Percentiles rank a stretch among this genome's conserved stretches.
These are phyloP conservation scores for Alternaria dauci DNA, from an alignment of 2,329 filamentous ascomycete genomes.

Conservation along the genomic window DNA sequence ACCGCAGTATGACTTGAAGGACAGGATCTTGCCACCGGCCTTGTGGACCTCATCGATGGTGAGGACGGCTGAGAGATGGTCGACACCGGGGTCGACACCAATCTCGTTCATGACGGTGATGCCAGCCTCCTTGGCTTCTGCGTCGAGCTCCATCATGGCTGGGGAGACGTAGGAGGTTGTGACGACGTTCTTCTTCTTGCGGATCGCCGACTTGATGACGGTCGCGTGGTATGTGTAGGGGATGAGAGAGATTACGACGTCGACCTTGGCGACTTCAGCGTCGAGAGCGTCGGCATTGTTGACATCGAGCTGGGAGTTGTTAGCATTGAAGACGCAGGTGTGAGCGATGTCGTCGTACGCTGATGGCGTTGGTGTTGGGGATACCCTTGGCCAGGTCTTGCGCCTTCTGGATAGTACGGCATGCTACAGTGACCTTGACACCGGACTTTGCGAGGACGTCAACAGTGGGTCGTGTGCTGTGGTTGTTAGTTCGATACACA, in stretches of 20 bases:
- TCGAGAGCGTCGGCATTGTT: conserved; percentile 79
- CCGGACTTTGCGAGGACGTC: conserved; percentile 66
- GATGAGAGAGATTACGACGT: conserved; percentile 77
- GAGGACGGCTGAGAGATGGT: conserved; percentile 83
- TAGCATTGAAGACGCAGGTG: conserved; percentile 10
- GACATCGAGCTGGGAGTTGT: conserved; percentile 74
- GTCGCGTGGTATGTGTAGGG: conserved; percentile 73
- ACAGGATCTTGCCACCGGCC: conserved; percentile 82
- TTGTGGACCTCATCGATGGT: conserved; percentile 88
- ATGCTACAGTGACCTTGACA: conserved; percentile 71
- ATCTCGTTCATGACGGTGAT: conserved; percentile 96
- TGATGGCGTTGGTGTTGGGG: conserved; percentile 75
- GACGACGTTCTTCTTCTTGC: conserved; percentile 93
- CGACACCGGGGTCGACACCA: conserved; percentile 71
- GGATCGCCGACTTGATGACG: conserved; percentile 93
- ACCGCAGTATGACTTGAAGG: conserved; percentile 81
- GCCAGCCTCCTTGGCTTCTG: conserved; percentile 83
- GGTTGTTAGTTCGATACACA: conserved; percentile 18
- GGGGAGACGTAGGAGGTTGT: conserved; percentile 94
- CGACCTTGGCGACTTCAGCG: conserved; percentile 78
- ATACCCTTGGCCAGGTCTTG: conserved; percentile 76
- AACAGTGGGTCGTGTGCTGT: conserved; percentile 63
- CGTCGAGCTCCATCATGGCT: conserved; percentile 88
- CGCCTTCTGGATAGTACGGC: conserved; percentile 79
- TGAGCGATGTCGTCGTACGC: conserved; percentile 28